Base-by-base conservation (phyloP, 2,329 filamentous ascomycete genomes). In the Lachnellula hyalina region DNA sequence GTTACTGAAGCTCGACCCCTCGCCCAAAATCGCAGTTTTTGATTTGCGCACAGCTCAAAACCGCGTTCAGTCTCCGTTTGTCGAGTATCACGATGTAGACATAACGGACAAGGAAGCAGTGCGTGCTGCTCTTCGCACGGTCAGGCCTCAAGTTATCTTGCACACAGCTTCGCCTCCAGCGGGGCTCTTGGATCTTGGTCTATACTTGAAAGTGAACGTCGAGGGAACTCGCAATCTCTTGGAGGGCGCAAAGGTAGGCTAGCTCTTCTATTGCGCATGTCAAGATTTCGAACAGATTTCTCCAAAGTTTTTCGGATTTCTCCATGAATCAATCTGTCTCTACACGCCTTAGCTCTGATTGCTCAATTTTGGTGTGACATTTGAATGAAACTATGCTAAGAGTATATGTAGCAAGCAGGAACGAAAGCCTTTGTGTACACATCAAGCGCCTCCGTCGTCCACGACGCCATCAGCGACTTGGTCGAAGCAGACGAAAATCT, bases 31-130 rank as follows among this genome's bases (percentile, higher is more conserved):
- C 35, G 80, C 83, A 38, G 86, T 89, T 28, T 73, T 91, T 63
- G 89, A 92, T 70, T 77, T 92, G 61, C 81, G 78, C 58, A 89
- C 86, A 69, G 75, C 77, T 52, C 77, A 81, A 68, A 89, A 91
- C 74, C 81, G 85, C 17, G 65, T 76, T 15, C 70, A 81, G 25
- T 28, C 25, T 28, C 25, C 25, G 23, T 42, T 23, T 9, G 75
- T 77, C 49, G 68, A 73, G 15, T 80, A 80, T 65, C 70, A 77
- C 60, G 70, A 74, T 56, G 73, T 71, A 62, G 76, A 79, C 63
- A 74, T 80, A 60, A 77, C 76, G 54, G 70, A 75, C 55, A 65
- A 68, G 46, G 69, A 70, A 4, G 65, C 68, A 38, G 70, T 77
- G 63, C 65, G 70, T 54, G 52, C 64, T 32, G 64, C 77, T 25